Evolutionary conservation across 345 rosid species (phyloP), one percentile per base, ranked within the genome.

Genomic region (Aquilaria yunnanensis): DNA sequence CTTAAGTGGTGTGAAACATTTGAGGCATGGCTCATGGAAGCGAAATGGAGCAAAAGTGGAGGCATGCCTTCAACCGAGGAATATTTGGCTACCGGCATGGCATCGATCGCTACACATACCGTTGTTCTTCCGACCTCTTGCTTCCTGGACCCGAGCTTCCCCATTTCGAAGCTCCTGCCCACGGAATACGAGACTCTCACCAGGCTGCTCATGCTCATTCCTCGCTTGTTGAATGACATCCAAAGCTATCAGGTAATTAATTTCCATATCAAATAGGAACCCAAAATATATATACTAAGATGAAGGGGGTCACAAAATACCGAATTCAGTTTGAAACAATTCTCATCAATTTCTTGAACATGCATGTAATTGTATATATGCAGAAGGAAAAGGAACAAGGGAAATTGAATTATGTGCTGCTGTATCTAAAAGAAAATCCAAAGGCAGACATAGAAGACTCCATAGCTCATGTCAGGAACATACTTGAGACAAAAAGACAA

Each of bases 1-100:
- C 43, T 37, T 8, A 37, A 88, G 96, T 88, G 91, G 96, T 8
- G 43, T 9, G 89, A 85, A 63, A 78, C 91, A 62, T 88, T 88
- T 71, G 78, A 48, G 41, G 67, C 91, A 13, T 85, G 86, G 96
- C 74, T 78, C 32, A 51, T 34, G 48, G 96, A 88, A 80, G 78
- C 96, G 1, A 60, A 65, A 49, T 83, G 87, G 85, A 79, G 85
- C 68, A 75, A 57, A 76, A 77, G 60, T 16, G 75, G 74, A 47
- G 32, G 32, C 29, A 52, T 62, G 10, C 77, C 82, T 32, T 47
- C 80, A 11, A 66, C 57, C 23, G 75, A 80, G 3, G 92, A 77
- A 54, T 85, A 88, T 65, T 64, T 85, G 10, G 57, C 49, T 60
- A 78, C 65, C 2, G 89, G 80, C 63, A 80, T 76, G 76, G 66